phyloP scores from a whole-genome alignment of 208 protist genomes.

The Leptomonas pyrrhocoris region DNA sequence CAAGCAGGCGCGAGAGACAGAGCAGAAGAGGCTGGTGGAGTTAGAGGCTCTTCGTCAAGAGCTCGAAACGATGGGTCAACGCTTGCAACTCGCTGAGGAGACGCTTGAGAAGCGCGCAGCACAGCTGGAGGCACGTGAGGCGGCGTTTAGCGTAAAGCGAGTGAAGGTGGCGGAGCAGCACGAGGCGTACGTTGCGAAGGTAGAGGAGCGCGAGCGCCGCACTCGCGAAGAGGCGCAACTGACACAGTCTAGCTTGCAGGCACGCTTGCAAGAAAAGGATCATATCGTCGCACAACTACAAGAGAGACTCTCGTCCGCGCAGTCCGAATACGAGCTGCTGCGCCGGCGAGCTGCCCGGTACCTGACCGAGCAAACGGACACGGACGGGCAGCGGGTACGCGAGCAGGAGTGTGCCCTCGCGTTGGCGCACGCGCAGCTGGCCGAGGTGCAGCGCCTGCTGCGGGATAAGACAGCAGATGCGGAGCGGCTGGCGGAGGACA shows the following conservation, averaged over 20 bases:
- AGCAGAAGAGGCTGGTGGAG: slow-evolving; percentile 35
- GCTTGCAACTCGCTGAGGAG: slow-evolving; percentile 60
- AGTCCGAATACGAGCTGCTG: slow-evolving; percentile 80
- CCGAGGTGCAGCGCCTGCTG: slow-evolving; percentile 41
- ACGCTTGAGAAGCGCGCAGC: slow-evolving; percentile 54
- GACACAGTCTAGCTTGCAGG: slow-evolving; percentile 48
- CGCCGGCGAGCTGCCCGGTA: slow-evolving; percentile 43
- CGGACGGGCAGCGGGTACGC: slow-evolving; percentile 30
- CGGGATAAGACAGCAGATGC: slow-evolving; percentile 33
- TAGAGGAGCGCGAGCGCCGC: slow-evolving; percentile 64
- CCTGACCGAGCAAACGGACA: slow-evolving; percentile 39
- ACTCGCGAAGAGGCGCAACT: slow-evolving; percentile 55
- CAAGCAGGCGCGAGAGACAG: slow-evolving; percentile 39
- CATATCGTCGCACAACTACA: slow-evolving; percentile 42
- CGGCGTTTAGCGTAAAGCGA: slow-evolving; percentile 66
- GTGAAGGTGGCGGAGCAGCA: slow-evolving; percentile 82
- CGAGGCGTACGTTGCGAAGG: slow-evolving; percentile 64
- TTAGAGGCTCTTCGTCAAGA: slow-evolving; percentile 63
- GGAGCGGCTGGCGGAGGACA: slow-evolving; percentile 33
- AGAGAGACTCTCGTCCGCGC: slow-evolving; percentile 43
- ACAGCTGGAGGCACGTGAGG: slow-evolving; percentile 81
- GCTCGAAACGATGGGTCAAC: slow-evolving; percentile 68
- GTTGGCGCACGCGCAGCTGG: slow-evolving; percentile 39
- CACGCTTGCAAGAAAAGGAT: slow-evolving; percentile 67
- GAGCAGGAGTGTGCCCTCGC: slow-evolving; percentile 51